A percentile compares a stretch with the other conserved stretches of the same genome.
Conservation (phyloP, 257 asterid genomes). For the Lavandula angustifolia region DNA sequence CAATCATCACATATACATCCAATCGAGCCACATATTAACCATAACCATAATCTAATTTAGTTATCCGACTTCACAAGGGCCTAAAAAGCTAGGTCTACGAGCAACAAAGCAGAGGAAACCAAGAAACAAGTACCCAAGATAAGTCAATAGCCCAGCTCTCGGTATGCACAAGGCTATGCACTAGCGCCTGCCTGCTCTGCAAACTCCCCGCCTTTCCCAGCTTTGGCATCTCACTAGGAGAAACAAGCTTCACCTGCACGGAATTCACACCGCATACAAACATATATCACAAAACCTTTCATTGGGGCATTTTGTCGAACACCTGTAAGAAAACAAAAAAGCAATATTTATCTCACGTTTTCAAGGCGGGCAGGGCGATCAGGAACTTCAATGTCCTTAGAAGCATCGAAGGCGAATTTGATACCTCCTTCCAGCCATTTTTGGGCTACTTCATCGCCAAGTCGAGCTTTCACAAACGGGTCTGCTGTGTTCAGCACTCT, state of each 20-base stretch:
- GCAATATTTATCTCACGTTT: slow-evolving; percentile 38
- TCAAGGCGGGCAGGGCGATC: slow-evolving; percentile 81
- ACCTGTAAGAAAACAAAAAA: slow-evolving; percentile 24
- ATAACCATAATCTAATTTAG: background rate
- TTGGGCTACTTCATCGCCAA: slow-evolving; percentile 74
- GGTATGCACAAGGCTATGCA: slow-evolving; percentile 91
- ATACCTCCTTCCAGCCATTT: slow-evolving; percentile 71
- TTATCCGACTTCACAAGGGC: background rate
- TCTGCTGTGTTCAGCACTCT: slow-evolving; percentile 77
- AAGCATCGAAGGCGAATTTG: slow-evolving; percentile 44
- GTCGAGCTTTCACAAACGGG: slow-evolving; percentile 81
- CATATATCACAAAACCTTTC: background rate
- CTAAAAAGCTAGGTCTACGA: background rate
- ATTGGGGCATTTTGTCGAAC: slow-evolving; percentile 53
- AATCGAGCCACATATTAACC: background rate
- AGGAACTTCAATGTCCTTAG: slow-evolving; percentile 50
- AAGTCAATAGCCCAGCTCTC: slow-evolving; percentile 99
- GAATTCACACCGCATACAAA: slow-evolving; percentile 25
- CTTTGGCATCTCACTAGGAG: slow-evolving; percentile 95
- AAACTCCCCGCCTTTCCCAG: slow-evolving; percentile 96
- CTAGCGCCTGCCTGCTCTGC: slow-evolving; percentile 92
- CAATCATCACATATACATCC: background rate
- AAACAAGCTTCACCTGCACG: slow-evolving; percentile 80
- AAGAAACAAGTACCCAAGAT: slow-evolving; percentile 68
- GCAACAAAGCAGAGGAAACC: background rate